Base-by-base conservation (phyloP, 1,284 basidiomycete species). In the Tilletia caries region DNA sequence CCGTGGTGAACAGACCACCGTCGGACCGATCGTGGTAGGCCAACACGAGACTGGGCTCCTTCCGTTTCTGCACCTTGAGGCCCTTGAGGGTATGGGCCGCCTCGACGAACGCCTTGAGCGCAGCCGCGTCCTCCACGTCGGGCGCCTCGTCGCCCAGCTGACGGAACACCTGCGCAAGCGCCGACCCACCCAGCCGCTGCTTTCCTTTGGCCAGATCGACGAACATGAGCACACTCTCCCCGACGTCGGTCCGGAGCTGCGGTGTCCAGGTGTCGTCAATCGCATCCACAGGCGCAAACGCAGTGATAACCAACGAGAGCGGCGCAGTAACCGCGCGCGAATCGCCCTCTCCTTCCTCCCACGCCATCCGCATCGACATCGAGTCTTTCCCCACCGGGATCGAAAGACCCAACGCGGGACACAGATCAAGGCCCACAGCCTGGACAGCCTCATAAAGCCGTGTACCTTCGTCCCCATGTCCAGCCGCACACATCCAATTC, bases 291-390 rank as follows among this genome's bases (percentile, higher is more conserved):
- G 91, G 89, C 1, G 93, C 90, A 80, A 99, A 98, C 0, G 95
- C 95, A 18, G 96, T 98, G 71, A 97, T 89, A 80, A 98, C 92
- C 74, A 96, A 86, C 27, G 94, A 96, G 65, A 98, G 84, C 2
- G 95, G 96, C 3, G 95, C 88, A 54, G 89, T 95, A 70, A 98
- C 92, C 79, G 94, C 90, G 71, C 89, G 90, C 79, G 89, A 86
- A 74, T 89, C 88, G n/a, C 74, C 68, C 84, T 69, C 71, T 67
- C 83, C 87, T 52, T 83, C 84, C 27, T 85, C 75, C 95, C 95
- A 99, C 77, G 90, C 91, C 95, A 98, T 98, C 71, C 92, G 91
- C 95, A 98, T 99, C 41, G 92, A 95, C 96, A 99, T 98, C 2
- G 94, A 97, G 84, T 99, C 95, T 85, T 99, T 99, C 37, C 96